Conservation (phyloP, 495 filamentous ascomycete species). For the Physcia stellaris region DNA sequence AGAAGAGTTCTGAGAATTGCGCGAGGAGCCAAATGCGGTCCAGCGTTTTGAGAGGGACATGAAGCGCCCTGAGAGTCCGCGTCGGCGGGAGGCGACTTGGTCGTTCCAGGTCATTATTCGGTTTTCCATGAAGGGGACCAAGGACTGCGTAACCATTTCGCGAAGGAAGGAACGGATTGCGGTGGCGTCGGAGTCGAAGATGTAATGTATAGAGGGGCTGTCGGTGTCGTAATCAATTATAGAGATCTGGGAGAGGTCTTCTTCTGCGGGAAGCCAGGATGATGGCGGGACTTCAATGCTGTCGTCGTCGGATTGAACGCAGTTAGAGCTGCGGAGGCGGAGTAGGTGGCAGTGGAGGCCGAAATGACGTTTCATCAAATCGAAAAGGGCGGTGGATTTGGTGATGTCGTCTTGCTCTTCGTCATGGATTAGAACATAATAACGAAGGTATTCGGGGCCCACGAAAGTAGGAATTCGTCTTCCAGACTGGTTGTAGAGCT, state of each 20-base stretch:
- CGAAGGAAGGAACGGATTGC: conserved; percentile 78
- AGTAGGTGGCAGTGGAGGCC: conserved; percentile 91
- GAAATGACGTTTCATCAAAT: conserved; percentile 96
- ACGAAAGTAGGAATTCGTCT: conserved; percentile 62
- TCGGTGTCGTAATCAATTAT: conserved; percentile 39
- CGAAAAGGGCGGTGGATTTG: conserved; percentile 76
- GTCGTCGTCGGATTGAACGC: conserved; percentile 85
- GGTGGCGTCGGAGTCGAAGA: conserved; percentile 83
- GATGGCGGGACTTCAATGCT: conserved; percentile 63
- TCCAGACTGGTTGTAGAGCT: conserved; percentile 65
- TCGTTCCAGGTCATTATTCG: conserved; percentile 88
- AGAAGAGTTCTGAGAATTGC: conserved; percentile 19
- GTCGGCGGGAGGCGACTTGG: conserved; percentile 78
- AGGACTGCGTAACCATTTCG: conserved; percentile 83
- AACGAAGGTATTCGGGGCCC: conserved; percentile 76
- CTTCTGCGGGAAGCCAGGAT: conserved; percentile 80
- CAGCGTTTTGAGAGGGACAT: conserved; percentile 83
- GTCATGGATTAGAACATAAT: conserved; percentile 95
- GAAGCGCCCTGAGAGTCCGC: conserved; percentile 78
- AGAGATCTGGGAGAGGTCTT: conserved; percentile 67
- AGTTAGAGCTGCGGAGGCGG: conserved; percentile 67
- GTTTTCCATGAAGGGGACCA: conserved; percentile 92
- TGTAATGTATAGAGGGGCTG: conserved; percentile 56
- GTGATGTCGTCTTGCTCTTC: conserved; percentile 86
- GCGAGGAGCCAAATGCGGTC: conserved; percentile 58